A percentile compares a stretch with the other conserved stretches of the same genome.
phyloP scores from a whole-genome alignment of 352 stramenopile species.

The Peronospora farinosa region DNA sequence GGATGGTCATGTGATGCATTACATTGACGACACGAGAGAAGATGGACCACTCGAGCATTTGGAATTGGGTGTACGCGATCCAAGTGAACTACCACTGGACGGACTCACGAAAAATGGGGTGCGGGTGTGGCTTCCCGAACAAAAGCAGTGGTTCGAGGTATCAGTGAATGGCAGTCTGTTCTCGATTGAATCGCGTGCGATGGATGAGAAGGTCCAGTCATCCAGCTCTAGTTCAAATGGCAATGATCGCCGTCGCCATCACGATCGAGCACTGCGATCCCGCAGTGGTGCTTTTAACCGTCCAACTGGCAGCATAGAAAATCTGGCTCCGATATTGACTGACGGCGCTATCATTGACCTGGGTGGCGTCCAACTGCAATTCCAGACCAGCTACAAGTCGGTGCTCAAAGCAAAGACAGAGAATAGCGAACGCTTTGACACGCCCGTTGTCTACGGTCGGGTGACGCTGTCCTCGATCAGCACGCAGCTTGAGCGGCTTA shows the following conservation, averaged over 20 bases:
- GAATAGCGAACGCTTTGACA: conserved; percentile 21
- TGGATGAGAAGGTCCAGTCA: conserved; percentile 4
- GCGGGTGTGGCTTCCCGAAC: conserved; percentile 65
- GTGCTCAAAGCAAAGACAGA: conserved; percentile 23
- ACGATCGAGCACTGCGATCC: conserved; percentile 13
- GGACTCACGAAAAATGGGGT: conserved; percentile 80
- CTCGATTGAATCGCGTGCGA: conserved; percentile 42
- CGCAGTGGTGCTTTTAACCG: conserved; percentile 68
- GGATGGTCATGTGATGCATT: conserved; percentile 7
- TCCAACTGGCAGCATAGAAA: conserved; percentile 32
- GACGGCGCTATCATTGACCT: conserved; percentile 73
- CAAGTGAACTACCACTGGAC: conserved; percentile 45
- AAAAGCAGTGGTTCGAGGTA: conserved; percentile 73
- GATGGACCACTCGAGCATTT: conserved; percentile 39
- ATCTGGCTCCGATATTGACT: conserved; percentile 42
- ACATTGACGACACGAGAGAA: conserved; percentile 19
- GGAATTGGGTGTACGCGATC: conserved; percentile 33
- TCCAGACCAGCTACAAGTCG: conserved; percentile 40
- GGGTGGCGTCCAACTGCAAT: conserved; percentile 71
- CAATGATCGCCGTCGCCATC: conserved; percentile 14
- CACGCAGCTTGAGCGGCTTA: conserved; percentile 58
- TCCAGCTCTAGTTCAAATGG: conserved; percentile 8
- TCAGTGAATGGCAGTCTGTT: conserved; percentile 76
- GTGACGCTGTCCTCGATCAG: conserved; percentile 42
- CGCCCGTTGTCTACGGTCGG: conserved; percentile 29